A percentile compares a stretch with the other conserved stretches of the same genome.
Evolutionary conservation across 768 basidiomycete genomes (phyloP).

Genomic region (Boletus eberwhitei): DNA sequence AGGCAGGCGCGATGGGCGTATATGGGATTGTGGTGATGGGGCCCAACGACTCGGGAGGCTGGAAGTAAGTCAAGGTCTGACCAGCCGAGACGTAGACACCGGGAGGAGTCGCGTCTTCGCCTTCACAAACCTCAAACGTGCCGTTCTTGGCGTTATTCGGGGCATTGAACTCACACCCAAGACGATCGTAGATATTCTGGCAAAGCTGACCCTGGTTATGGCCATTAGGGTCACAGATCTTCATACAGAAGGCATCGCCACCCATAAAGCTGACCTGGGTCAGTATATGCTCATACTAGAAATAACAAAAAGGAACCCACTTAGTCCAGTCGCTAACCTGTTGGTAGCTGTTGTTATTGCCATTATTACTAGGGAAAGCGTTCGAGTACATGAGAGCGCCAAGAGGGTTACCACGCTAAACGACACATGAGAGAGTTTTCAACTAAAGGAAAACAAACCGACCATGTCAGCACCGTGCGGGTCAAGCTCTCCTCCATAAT

Average conservation of each 20-base stretch:
- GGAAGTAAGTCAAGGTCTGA: slow-evolving; percentile 40
- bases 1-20: slow-evolving; percentile 36
- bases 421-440: slow-evolving; percentile 7
- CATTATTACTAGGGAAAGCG: slow-evolving; percentile 45
- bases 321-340: slow-evolving; percentile 71
- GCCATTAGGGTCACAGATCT: slow-evolving; percentile 61
- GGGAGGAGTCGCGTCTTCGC: slow-evolving; percentile 60
- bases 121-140: slow-evolving; percentile 61
- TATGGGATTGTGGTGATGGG: slow-evolving; percentile 46
- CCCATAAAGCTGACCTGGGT: slow-evolving; percentile 61
- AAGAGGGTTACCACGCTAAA: slow-evolving; percentile 74
- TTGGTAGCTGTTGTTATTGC: slow-evolving; percentile 39
- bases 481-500: slow-evolving; percentile 77
- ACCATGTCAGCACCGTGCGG: slow-evolving; percentile 68
- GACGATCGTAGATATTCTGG: slow-evolving; percentile 71
- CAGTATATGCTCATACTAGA: neutral
- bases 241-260: slow-evolving; percentile 60
- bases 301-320: slow-evolving; percentile 35
- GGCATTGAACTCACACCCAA: slow-evolving; percentile 72
- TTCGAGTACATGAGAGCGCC: slow-evolving; percentile 70
- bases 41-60: slow-evolving; percentile 47
- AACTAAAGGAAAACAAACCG: slow-evolving; percentile 14
- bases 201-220: slow-evolving; percentile 54
- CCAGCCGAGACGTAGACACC: slow-evolving; percentile 48
- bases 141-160: slow-evolving; percentile 59